phyloP scores from a whole-genome alignment of 2,329 filamentous ascomycete genomes.

The Nothophaeocryptopus gaeumannii region DNA sequence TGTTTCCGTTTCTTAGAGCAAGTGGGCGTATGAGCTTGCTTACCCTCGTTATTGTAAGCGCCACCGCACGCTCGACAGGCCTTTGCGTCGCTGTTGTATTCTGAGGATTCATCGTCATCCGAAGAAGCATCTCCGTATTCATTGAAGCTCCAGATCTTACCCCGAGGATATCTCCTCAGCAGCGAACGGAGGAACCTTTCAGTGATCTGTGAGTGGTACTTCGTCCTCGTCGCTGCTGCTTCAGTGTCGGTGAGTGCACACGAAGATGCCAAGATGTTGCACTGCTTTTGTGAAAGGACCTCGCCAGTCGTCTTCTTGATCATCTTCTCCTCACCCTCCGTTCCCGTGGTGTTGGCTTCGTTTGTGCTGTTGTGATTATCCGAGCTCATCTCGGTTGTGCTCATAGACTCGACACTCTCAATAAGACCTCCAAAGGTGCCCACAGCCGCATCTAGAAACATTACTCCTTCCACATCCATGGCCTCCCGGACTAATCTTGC shows the following conservation, averaged over 20 bases:
- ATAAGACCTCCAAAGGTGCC: constrained; percentile 29
- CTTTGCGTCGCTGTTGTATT: constrained; percentile 19
- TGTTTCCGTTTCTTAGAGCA: constrained; percentile 26
- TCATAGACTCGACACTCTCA: constrained; percentile 15
- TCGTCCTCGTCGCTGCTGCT: constrained; percentile 7
- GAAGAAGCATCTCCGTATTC: constrained; percentile 28
- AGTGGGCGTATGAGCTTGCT: constrained; percentile 10
- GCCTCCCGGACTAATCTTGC: constrained; percentile 49
- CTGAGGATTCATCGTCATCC: constrained; percentile 29
- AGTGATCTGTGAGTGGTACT: constrained; percentile 18
- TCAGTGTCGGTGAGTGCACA: constrained; percentile 6
- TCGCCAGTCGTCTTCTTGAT: constrained; percentile 12
- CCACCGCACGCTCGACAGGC: constrained; percentile 10
- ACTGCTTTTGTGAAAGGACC: constrained; percentile 16
- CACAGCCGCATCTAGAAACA: constrained; percentile 40
- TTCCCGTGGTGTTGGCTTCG: constrained; percentile 19
- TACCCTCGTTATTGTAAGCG: neutral
- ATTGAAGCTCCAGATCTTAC: constrained; percentile 37
- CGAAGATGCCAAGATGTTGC: constrained; percentile 25
- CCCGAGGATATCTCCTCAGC: constrained; percentile 33
- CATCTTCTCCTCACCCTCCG: constrained; percentile 19
- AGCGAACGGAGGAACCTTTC: constrained; percentile 26
- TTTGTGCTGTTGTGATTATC: constrained; percentile 18
- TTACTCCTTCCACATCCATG: constrained; percentile 50
- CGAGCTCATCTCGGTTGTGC: constrained; percentile 20